Conservation (phyloP, 75 land plant species). For the Sequoia sempervirens region DNA sequence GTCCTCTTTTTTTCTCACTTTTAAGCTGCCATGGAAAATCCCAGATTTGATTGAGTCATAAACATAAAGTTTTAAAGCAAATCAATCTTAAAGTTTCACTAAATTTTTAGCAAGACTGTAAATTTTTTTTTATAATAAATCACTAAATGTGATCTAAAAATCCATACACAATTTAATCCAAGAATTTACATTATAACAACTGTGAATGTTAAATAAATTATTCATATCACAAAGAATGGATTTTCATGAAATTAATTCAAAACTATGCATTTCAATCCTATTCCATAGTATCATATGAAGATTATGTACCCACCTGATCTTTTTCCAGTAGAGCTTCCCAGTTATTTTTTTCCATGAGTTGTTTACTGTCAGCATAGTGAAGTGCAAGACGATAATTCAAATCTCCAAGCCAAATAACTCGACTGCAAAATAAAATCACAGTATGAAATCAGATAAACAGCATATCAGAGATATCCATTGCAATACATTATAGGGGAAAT, state of each 20-base stretch:
- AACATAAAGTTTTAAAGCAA: background rate
- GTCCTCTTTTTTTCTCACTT: conserved; percentile 57
- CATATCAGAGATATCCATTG: background rate
- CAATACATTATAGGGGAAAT: background rate
- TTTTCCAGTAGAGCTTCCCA: conserved; percentile 75
- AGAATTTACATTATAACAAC: no score
- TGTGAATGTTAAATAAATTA: no score
- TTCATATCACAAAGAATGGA: no score
- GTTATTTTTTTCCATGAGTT: conserved; percentile 60
- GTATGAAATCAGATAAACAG: background rate
- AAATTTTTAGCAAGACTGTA: no score
- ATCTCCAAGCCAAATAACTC: conserved; percentile 92
- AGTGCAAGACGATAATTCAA: conserved; percentile 83
- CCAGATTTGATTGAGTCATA: background rate
- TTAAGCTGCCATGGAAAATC: conserved; percentile 40
- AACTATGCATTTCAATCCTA: no score
- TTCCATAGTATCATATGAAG: no score
- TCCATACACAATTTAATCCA: no score
- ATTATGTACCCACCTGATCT: conserved; percentile 51
- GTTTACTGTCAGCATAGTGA: conserved; percentile 43
- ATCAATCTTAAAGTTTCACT: background rate
- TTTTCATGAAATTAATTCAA: background rate
- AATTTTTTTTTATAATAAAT: no score
- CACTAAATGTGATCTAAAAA: no score
- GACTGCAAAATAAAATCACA: conserved; percentile 36